phyloP scores from a whole-genome alignment of 192 early-diverging fungal genomes.

The Umbelopsis ramanniana region DNA sequence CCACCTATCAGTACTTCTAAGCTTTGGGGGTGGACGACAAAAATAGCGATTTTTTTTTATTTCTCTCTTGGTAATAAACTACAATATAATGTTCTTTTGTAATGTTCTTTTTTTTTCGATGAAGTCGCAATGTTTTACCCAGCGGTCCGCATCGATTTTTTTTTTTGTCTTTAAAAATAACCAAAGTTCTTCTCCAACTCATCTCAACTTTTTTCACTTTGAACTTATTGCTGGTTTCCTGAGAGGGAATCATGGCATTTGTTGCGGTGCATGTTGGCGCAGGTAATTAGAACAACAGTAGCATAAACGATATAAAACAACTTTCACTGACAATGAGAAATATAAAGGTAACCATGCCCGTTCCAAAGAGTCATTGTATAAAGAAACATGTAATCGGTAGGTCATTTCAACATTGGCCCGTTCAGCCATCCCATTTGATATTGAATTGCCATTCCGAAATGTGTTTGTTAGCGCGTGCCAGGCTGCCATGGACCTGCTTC shows the following conservation, averaged over 20 bases:
- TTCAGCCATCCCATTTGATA: neutral
- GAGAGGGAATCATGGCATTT: slow-evolving; percentile 27
- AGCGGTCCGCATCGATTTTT: neutral
- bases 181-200: neutral
- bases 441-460: neutral
- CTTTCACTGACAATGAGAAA: neutral
- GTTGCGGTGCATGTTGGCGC: slow-evolving; percentile 60
- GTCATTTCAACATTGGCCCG: neutral
- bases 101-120: neutral
- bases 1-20: slow-evolving; percentile 3
- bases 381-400: neutral
- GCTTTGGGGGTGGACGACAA: neutral
- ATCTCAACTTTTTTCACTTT: neutral
- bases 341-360: neutral
- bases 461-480: slow-evolving; percentile 41
- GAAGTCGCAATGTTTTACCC: neutral
- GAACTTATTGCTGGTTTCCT: neutral
- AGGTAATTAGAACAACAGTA: slow-evolving; percentile 30
- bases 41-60: no score
- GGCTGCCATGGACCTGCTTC: slow-evolving; percentile 35
- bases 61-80: no score
- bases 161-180: neutral
- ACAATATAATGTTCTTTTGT: no score
- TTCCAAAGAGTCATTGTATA: neutral
- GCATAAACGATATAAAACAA: neutral